Conservation (phyloP, 176 grass and related monocot species). For the Cenchrus purpureus region DNA sequence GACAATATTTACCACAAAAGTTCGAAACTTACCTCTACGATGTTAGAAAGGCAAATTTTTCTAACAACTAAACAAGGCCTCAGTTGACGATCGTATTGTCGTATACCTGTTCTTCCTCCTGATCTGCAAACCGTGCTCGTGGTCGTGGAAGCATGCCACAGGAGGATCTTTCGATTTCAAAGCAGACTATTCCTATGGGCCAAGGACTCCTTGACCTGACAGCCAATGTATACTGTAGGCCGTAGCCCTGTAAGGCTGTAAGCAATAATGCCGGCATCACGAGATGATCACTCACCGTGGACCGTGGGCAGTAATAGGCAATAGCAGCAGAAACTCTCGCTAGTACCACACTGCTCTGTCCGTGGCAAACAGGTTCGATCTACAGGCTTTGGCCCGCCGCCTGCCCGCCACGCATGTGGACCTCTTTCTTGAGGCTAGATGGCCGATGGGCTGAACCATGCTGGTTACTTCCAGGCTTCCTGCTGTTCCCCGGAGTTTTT, state of each 20-base stretch:
- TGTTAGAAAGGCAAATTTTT: too few species aligned
- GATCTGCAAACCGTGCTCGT: not conserved
- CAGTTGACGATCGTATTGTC: not conserved
- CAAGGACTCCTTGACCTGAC: not conserved
- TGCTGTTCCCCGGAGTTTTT: not conserved
- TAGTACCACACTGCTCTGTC: not conserved
- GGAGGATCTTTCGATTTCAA: not conserved
- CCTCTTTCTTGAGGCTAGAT: not conserved
- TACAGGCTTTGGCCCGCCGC: not conserved
- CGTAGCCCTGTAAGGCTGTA: conserved; percentile 10
- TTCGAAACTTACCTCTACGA: too few species aligned
- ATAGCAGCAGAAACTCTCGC: not conserved
- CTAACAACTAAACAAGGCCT: too few species aligned
- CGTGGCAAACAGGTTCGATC: not conserved
- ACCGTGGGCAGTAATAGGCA: not conserved
- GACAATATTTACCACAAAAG: too few species aligned
- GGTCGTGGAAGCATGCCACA: too few species aligned
- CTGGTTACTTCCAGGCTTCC: too few species aligned
- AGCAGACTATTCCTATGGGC: not conserved
- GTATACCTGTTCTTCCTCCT: not conserved
- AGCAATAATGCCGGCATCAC: conserved; percentile 27
- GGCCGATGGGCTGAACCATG: not conserved
- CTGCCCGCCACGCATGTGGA: not conserved
- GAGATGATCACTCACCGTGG: not conserved
- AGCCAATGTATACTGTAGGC: not conserved